Evolutionary conservation across 805 yeast species (phyloP).

Genomic region (Priceomyces melissophilus): DNA sequence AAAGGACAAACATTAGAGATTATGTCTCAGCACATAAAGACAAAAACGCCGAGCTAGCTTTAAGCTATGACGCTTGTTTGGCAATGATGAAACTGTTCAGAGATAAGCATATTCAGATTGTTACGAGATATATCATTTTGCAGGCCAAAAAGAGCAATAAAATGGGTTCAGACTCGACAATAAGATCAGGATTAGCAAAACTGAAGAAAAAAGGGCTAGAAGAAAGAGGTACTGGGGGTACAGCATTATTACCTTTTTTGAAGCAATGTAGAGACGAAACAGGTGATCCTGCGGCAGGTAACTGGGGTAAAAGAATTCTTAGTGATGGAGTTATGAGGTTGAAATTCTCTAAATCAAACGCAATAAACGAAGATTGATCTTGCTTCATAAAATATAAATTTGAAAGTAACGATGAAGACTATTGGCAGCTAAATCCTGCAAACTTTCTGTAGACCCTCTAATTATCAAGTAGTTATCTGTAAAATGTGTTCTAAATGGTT

Average conservation of each 20-base stretch:
- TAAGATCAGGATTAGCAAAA: slow-evolving; percentile 66
- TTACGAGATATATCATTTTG: slow-evolving; percentile 77
- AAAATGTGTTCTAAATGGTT: too few relatives aligned
- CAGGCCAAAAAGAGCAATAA: slow-evolving; percentile 62
- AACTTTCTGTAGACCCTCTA: not conserved
- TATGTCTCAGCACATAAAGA: slow-evolving; percentile 48
- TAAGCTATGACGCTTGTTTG: slow-evolving; percentile 83
- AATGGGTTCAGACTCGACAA: slow-evolving; percentile 55
- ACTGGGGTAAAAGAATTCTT: slow-evolving; percentile 78
- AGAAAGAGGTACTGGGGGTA: slow-evolving; percentile 90
- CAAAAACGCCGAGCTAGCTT: slow-evolving; percentile 51
- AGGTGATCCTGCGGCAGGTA: slow-evolving; percentile 89
- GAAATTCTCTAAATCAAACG: slow-evolving; percentile 37
- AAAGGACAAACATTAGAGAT: slow-evolving; percentile 58
- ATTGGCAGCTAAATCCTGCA: not conserved
- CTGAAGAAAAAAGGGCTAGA: slow-evolving; percentile 45
- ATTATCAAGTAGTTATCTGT: not conserved
- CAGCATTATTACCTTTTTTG: slow-evolving; percentile 83
- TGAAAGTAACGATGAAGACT: not conserved
- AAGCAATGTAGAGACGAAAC: slow-evolving; percentile 97
- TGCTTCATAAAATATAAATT: not conserved
- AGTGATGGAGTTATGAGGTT: slow-evolving; percentile 51
- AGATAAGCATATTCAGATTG: slow-evolving; percentile 91
- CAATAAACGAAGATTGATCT: slow-evolving; percentile 35
- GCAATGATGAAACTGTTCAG: slow-evolving; percentile 86